Percentiles rank a stretch among this genome's conserved stretches.
These are phyloP conservation scores for Fusarium pseudoanthophilum DNA, from an alignment of 2,329 filamentous ascomycete genomes.

Conservation along the genomic window DNA sequence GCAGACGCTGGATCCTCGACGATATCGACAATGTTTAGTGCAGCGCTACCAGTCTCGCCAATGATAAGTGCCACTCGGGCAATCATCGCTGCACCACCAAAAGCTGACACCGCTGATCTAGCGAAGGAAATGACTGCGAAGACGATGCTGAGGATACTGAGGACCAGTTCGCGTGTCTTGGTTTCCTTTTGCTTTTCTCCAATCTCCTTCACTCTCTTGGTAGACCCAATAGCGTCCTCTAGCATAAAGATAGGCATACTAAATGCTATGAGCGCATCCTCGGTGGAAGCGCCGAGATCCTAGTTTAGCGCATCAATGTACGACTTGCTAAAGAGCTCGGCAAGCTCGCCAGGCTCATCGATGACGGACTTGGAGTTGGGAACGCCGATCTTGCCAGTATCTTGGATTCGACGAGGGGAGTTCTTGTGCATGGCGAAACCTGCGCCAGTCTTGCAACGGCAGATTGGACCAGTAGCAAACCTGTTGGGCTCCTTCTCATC, in stretches of 20 bases:
- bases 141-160: constrained; percentile 48
- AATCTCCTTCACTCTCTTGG: constrained; percentile 42
- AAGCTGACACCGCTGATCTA: rapidly evolving
- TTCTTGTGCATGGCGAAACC: background rate
- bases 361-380: background rate
- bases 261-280: background rate
- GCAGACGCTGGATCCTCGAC: constrained; percentile 40
- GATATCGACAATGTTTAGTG: constrained; percentile 39
- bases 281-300: background rate
- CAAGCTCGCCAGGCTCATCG: background rate
- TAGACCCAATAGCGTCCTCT: constrained; percentile 39
- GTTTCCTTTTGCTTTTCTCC: constrained; percentile 36
- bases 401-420: background rate
- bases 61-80: constrained; percentile 27
- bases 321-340: background rate
- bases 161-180: constrained; percentile 38
- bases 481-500: background rate
- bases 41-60: constrained; percentile 37
- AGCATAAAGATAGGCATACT: constrained; percentile 32
- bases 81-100: background rate
- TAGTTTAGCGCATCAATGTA: background rate
- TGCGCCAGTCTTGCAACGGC: background rate
- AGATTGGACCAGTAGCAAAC: background rate
- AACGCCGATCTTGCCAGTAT: background rate
- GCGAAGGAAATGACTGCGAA: background rate